Evolutionary conservation across 768 basidiomycete genomes (phyloP).

Genomic region (Leccinum fibrillosum): DNA sequence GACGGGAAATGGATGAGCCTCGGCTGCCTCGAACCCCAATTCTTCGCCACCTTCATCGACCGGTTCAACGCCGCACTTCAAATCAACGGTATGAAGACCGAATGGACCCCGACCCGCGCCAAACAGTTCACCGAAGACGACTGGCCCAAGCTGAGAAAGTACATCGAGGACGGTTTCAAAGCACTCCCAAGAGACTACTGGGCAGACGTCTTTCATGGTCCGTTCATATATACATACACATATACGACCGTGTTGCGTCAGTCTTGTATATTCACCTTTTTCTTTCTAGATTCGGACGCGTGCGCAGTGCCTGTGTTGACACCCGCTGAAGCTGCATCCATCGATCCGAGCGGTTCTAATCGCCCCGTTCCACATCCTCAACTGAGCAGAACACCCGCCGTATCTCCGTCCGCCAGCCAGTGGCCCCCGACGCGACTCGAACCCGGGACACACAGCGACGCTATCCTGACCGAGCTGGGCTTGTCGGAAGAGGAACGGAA

Average conservation of each 20-base stretch:
- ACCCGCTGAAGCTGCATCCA: constrained; percentile 53
- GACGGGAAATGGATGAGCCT: constrained; percentile 76
- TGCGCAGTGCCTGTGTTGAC: constrained; percentile 69
- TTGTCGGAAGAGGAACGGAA: constrained; percentile 39
- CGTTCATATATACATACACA: not conserved
- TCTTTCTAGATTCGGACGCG: constrained; percentile 57
- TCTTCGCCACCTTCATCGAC: constrained; percentile 61
- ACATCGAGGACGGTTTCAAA: constrained; percentile 63
- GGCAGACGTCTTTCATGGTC: constrained; percentile 65
- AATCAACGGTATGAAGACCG: constrained; percentile 35
- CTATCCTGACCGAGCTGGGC: constrained; percentile 52
- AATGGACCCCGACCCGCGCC: constrained; percentile 53
- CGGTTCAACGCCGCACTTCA: constrained; percentile 51
- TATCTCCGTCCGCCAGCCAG: constrained; percentile 4
- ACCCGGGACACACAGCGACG: constrained; percentile 53
- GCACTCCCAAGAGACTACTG: constrained; percentile 63
- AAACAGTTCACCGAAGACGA: constrained; percentile 44
- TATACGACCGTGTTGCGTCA: not conserved
- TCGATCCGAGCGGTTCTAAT: constrained; percentile 34
- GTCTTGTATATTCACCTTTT: not conserved
- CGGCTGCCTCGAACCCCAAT: constrained; percentile 71
- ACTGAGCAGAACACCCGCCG: constrained; percentile 28
- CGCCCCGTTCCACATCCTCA: constrained; percentile 54
- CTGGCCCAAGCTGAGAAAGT: constrained; percentile 57
- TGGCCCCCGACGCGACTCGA: constrained; percentile 25